Base-by-base conservation (phyloP, 2,329 filamentous ascomycete genomes). In the Fusarium haematococcum region DNA sequence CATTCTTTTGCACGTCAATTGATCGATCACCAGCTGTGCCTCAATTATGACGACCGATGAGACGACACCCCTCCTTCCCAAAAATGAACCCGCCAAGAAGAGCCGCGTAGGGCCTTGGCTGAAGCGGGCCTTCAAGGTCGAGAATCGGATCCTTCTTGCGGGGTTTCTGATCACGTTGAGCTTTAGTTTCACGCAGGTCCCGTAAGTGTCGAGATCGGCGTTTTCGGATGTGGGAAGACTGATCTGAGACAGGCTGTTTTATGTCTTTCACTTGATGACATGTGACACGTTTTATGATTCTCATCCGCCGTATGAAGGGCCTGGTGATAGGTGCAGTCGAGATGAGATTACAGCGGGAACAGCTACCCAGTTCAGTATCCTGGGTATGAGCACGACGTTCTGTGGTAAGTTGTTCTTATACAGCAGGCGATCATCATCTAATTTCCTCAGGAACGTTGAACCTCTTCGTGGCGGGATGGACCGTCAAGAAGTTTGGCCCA, bases 211-310 rank as follows among this genome's bases (percentile, higher is more conserved):
- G 13, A 20, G 18, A 58, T n/a, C 64, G 11, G 52, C 6, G 14
- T 9, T 5, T 35, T 35, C 2, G 6, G 11, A 25, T 5, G 6
- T 23, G 18, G 20, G 14, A 1, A 11, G 35, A 50, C 69, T 77
- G 32, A 80, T 39, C 6, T 0, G 2, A 20, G 6, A 9, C 14
- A 85, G 86, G 5, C 81, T 88, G 6, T 83, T 93, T 54, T 93
- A 92, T 80, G 90, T 92, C 27, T 93, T 94, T 75, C 90, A 91
- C 67, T 79, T 93, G 2, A 94, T 94, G 91, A 91, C 90, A 59
- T 94, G 92, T 81, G 90, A 94, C 64, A 87, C 88, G 61, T 94
- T 91, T 79, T 94, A 94, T 81, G 83, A 86, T 39, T 84, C 84
- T 3, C 88, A 93, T 76, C 85, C 88, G 14, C 85, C 87, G 0